Conservation (phyloP, 345 rosid genomes). For the Eutrema heterophyllum region DNA sequence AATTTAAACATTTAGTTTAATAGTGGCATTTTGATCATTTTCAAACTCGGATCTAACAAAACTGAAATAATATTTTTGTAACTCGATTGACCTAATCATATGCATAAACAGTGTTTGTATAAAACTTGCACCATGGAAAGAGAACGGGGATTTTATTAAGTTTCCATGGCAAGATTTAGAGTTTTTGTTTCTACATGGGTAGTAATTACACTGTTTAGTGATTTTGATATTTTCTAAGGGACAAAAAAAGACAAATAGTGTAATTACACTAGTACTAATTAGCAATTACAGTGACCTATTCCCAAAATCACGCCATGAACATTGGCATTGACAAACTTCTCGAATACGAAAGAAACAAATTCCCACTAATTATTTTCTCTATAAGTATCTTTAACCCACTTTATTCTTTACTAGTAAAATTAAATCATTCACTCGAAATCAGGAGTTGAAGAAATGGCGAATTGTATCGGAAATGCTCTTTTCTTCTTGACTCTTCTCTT, state of each 20-base stretch:
- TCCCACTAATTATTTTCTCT: neutral
- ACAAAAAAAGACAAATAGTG: neutral
- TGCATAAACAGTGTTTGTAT: too few species aligned
- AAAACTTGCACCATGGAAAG: too few species aligned
- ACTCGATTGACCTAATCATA: too few species aligned
- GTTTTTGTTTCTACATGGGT: neutral
- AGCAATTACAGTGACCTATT: neutral
- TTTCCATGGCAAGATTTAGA: neutral
- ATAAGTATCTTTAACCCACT: neutral
- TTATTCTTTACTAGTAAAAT: neutral
- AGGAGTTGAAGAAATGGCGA: neutral
- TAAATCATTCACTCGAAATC: neutral
- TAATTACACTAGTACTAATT: neutral
- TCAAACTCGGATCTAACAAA: neutral
- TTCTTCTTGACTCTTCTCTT: conserved; percentile 10
- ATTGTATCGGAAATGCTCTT: neutral
- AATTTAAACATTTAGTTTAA: neutral
- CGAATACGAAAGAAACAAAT: neutral
- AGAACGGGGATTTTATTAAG: neutral
- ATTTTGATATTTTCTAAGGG: neutral
- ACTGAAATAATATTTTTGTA: neutral
- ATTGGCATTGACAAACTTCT: neutral
- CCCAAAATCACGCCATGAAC: conserved; percentile 20
- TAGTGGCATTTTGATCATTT: neutral
- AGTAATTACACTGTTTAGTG: neutral